Evolutionary conservation across 1,284 basidiomycete genomes (phyloP), one percentile per base, ranked within the genome.

Genomic region (Cryptococcus amylolentus): DNA sequence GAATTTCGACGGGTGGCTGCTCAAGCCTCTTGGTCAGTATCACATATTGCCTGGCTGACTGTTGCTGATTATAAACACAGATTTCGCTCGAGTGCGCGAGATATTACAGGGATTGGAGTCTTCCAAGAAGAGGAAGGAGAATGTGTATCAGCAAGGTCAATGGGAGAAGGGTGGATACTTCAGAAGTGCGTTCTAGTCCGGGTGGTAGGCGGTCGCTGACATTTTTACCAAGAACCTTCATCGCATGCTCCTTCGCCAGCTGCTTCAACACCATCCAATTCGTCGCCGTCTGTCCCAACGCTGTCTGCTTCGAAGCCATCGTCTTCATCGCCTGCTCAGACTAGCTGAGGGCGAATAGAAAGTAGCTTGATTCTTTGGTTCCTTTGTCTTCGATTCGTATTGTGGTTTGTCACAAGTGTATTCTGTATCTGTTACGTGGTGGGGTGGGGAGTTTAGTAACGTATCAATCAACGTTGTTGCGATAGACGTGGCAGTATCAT

Each of bases 1-100:
- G 23, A 84, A 89, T 45, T 84, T 91, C 75, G 89, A 91, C 68
- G 89, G 89, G 9, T 91, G 88, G 88, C 83, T 91, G n/a, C 76
- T 91, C 57, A 91, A 91, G 75, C 90, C 89, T 0, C 86, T 91
- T 59, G 84, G 69, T 72, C 46, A 61, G 68, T 63, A 9, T 18
- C 0, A 1, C 9, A 20, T 16, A 38, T 31, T 48, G n/a, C 44
- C 38, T 38, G 23, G 5, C 16, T 35, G 20, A 18, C 18, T 9
- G 20, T 40, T 8, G 49, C 41, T 49, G 27, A 51, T 42, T 4
- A 8, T 41, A 3, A n/a, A 35, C 2, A 9, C 35, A 60, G 71
- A 90, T 70, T 91, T 90, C 76, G 83, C 82, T 59, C 81, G 89
- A 13, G 79, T 91, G 5, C 76, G 81, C n/a, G 67, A 73, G 2